phyloP scores from a whole-genome alignment of 257 asterid genomes.

The Ballota nigra region DNA sequence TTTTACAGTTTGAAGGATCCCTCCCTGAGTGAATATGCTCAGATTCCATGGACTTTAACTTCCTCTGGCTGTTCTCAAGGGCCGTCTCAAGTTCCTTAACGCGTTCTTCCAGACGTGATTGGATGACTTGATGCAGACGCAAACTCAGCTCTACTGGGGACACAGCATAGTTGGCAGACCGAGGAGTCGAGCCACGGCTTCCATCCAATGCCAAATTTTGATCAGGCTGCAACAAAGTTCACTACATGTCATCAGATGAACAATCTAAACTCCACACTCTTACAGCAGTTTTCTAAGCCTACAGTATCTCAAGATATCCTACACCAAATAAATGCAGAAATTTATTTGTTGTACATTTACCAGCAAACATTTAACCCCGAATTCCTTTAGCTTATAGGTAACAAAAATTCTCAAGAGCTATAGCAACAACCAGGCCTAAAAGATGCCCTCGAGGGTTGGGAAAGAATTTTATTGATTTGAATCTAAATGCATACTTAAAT shows the following conservation, averaged over 20 bases:
- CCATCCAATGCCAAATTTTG: constrained; percentile 46
- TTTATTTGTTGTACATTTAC: not conserved
- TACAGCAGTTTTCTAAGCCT: not conserved
- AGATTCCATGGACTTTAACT: constrained; percentile 37
- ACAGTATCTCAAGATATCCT: not conserved
- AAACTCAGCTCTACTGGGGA: constrained; percentile 80
- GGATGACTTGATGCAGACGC: constrained; percentile 77
- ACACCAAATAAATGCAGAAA: not conserved
- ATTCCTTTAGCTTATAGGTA: not conserved
- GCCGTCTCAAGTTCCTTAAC: constrained; percentile 74
- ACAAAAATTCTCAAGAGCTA: not conserved
- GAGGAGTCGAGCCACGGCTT: constrained; percentile 51
- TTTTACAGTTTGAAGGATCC: constrained; percentile 34
- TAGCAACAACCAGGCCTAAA: not conserved
- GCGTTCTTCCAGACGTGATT: constrained; percentile 73
- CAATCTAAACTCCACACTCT: not conserved
- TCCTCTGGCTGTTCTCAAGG: constrained; percentile 59
- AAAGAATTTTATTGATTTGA: not conserved
- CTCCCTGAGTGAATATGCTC: constrained; percentile 27
- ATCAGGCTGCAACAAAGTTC: constrained; percentile 52
- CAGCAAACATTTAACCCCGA: not conserved
- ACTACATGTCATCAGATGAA: not conserved
- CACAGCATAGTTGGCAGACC: constrained; percentile 52
- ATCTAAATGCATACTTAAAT: not conserved
- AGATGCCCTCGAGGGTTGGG: not conserved